Evolutionary conservation across 768 basidiomycete genomes (phyloP), one percentile per base, ranked within the genome.

Genomic region (Pholiota microspora): DNA sequence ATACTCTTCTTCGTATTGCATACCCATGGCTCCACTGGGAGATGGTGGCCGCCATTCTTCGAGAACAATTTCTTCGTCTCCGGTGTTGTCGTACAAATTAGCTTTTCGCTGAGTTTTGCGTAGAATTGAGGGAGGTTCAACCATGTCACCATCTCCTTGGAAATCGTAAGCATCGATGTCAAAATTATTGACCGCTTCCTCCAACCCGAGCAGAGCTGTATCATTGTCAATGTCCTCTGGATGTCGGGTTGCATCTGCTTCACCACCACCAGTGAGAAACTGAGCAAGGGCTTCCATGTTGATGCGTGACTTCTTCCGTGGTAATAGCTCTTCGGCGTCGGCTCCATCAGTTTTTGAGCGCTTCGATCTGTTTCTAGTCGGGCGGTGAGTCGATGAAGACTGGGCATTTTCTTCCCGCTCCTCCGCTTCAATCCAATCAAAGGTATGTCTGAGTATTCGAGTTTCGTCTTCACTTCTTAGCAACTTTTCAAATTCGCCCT

Each of bases 401-500:
- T 60, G 54, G n/a, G 50, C 55, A 7, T 48, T 62, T 18, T 58
- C 55, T 16, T 50, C 51, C n/a, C 62, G 57, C 9, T 64, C 57
- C 7, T 63, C 65, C 16, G 63, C 62, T 49, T 64, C 56, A 32
- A 57, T 64, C 72, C 71, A 74, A 28, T 64, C 69, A 16, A 72
- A 66, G 28, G 69, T 58, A 45, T 67, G 59, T 23, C 65, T 66
- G 18, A 88, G 64, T 1, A 71, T 68, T 48, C 72, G 69, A 13
- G 73, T 73, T 64, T 91, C 86, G 18, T 73, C 77, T 28, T 80
- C 73, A 44, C 61, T 70, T 52, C 90, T 71, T 18, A 89, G 59
- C 25, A 89, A 50, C 16, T 71, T 76, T 51, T 90, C 88, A 24
- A 88, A 66, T 66, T 92, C 90, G 2, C 83, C 86, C 27, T 81